Conservation (phyloP, 2,329 filamentous ascomycete genomes). For the Mollisia scopiformis region DNA sequence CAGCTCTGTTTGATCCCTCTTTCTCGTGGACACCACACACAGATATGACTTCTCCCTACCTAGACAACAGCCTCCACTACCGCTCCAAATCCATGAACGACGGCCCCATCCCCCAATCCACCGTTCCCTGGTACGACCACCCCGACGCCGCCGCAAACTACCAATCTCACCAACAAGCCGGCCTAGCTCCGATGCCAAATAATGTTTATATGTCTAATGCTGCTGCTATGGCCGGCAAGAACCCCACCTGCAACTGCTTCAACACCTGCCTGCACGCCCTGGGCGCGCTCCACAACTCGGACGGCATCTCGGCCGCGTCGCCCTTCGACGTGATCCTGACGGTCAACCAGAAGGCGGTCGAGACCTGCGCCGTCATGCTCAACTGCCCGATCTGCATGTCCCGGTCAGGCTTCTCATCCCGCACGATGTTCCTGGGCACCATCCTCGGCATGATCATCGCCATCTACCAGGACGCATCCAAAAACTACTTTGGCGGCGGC, state of each 20-base stretch:
- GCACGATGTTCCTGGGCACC: conserved; percentile 53
- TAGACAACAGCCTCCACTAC: conserved; percentile 7
- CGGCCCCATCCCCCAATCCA: conserved; percentile 7
- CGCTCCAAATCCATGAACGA: conserved; percentile 20
- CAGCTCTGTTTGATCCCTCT: conserved; percentile 20
- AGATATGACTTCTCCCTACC: conserved; percentile 12
- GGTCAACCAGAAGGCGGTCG: conserved; percentile 51
- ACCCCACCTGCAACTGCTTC: conserved; percentile 48
- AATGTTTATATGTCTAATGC: conserved; percentile 8
- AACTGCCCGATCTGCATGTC: conserved; percentile 49
- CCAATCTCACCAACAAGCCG: conserved; percentile 1
- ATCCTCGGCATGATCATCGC: conserved; percentile 51
- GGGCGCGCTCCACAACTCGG: conserved; percentile 49
- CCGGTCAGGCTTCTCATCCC: conserved; percentile 46
- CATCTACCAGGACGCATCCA: conserved; percentile 48
- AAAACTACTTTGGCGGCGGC: conserved; percentile 46
- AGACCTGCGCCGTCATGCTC: conserved; percentile 51
- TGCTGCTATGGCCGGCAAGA: neutral
- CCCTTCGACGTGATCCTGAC: conserved; percentile 49
- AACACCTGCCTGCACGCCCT: conserved; percentile 49
- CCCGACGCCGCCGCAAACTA: conserved; percentile 6
- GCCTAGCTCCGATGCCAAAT: neutral
- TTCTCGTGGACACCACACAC: conserved; percentile 11
- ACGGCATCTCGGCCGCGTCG: conserved; percentile 41
- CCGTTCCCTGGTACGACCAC: conserved; percentile 22